Evolutionary conservation across 768 basidiomycete genomes (phyloP).

Genomic region (Hygrophorus russula): DNA sequence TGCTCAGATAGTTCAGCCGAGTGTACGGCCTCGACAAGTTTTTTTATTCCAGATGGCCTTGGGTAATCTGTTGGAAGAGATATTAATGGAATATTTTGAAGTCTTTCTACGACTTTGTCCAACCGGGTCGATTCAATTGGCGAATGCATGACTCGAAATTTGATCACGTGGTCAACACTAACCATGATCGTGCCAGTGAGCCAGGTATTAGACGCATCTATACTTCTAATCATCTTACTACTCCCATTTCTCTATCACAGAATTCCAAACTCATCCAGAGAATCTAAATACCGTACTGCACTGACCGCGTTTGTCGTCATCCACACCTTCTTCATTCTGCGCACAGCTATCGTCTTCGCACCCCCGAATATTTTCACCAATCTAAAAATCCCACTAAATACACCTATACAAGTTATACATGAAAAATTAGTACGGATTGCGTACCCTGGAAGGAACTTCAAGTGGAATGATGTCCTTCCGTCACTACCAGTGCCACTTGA

Average conservation of each 20-base stretch:
- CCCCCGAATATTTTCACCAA: slow-evolving; percentile 54
- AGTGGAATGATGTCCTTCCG: slow-evolving; percentile 11
- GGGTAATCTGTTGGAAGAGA: slow-evolving; percentile 96
- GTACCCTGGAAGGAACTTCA: slow-evolving; percentile 14
- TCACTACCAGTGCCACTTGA: slow-evolving; percentile 40
- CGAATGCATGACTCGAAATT: no score
- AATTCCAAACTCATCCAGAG: not conserved
- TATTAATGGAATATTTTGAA: slow-evolving; percentile 80
- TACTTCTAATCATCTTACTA: not conserved
- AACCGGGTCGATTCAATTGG: slow-evolving; percentile 21
- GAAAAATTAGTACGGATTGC: slow-evolving; percentile 29
- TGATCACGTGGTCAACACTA: no score
- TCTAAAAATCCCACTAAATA: slow-evolving; percentile 43
- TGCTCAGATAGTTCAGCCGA: slow-evolving; percentile 59
- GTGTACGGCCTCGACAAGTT: slow-evolving; percentile 79
- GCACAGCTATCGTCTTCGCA: slow-evolving; percentile 31
- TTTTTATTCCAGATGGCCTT: slow-evolving; percentile 58
- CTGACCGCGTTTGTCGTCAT: slow-evolving; percentile 30
- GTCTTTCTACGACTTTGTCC: slow-evolving; percentile 44
- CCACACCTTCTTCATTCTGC: slow-evolving; percentile 41
- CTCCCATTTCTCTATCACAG: slow-evolving; percentile 6
- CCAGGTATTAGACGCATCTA: slow-evolving; percentile 5
- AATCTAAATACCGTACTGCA: slow-evolving; percentile 9
- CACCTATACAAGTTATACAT: slow-evolving; percentile 41
- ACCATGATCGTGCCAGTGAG: not conserved